A percentile compares a stretch with the other conserved stretches of the same genome.
Conservation (phyloP, 441 rosid genomes). For the Gossypium davidsonii region DNA sequence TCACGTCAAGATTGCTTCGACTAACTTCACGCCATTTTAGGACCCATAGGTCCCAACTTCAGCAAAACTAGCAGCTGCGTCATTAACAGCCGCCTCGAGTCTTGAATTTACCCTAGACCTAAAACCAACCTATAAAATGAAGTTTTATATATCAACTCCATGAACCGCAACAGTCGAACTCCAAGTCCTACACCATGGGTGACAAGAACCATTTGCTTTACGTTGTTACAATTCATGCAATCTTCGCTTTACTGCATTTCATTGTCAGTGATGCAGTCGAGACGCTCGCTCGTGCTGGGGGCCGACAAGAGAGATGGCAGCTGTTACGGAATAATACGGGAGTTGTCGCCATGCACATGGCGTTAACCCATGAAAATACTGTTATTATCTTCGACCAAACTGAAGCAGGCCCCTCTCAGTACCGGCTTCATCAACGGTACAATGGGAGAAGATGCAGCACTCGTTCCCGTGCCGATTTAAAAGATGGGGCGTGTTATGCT, state of each 20-base stretch:
- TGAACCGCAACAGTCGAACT: background rate
- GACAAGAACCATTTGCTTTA: background rate
- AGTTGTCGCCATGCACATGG: constrained; percentile 33
- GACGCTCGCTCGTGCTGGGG: background rate
- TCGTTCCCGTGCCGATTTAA: constrained; percentile 13
- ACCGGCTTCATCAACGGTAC: constrained; percentile 18
- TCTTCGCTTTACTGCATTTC: constrained; percentile 5
- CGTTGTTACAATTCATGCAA: constrained; percentile 6
- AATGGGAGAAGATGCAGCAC: constrained; percentile 18
- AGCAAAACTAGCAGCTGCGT: background rate
- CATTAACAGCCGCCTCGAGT: background rate
- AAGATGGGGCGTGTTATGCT: constrained; percentile 21
- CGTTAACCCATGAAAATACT: constrained; percentile 27
- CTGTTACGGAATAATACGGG: constrained; percentile 25
- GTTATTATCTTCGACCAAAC: constrained; percentile 33
- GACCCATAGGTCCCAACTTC: background rate
- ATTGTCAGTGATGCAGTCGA: constrained; percentile 6
- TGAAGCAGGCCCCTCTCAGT: constrained; percentile 20
- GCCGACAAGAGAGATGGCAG: constrained; percentile 24
- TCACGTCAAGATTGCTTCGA: constrained; percentile 8
- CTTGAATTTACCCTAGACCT: background rate
- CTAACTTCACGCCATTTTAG: background rate
- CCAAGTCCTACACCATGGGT: constrained; percentile 9
- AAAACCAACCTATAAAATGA: background rate
- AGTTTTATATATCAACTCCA: background rate